A percentile compares a stretch with the other conserved stretches of the same genome.
Evolutionary conservation across 768 basidiomycete species (phyloP).

Genomic region (Tulasnella sp.): DNA sequence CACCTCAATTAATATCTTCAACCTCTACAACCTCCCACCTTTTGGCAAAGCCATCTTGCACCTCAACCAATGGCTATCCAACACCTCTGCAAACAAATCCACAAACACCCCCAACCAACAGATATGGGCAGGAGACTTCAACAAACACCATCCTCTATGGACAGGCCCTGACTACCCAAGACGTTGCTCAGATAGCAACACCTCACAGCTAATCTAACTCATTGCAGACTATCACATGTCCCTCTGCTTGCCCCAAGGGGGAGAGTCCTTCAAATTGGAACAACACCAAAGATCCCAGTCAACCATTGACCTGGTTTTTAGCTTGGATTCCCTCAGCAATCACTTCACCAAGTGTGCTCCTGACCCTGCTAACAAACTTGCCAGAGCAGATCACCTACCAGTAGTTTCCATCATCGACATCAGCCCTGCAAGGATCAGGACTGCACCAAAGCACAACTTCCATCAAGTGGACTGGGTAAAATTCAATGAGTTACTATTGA

Average conservation of each 20-base stretch:
- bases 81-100: background rate
- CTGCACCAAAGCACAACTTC: background rate
- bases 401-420: background rate
- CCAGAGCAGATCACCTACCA: background rate
- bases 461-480: background rate
- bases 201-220: background rate
- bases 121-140: slow-evolving; percentile 2
- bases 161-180: background rate
- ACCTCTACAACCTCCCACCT: background rate
- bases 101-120: background rate
- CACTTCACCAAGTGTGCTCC: background rate
- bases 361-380: background rate
- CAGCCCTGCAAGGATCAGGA: too few species aligned
- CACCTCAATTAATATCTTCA: background rate
- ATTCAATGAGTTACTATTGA: background rate
- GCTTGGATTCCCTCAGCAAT: background rate
- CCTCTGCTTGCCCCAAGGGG: background rate
- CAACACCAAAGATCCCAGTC: background rate
- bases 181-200: background rate
- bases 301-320: background rate
- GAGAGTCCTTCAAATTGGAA: background rate
- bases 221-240: background rate
- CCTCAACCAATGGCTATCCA: background rate
- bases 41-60: background rate
- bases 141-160: background rate